Evolutionary conservation across 1,284 basidiomycete species (phyloP).

Genomic region (Porodaedalea pini): DNA sequence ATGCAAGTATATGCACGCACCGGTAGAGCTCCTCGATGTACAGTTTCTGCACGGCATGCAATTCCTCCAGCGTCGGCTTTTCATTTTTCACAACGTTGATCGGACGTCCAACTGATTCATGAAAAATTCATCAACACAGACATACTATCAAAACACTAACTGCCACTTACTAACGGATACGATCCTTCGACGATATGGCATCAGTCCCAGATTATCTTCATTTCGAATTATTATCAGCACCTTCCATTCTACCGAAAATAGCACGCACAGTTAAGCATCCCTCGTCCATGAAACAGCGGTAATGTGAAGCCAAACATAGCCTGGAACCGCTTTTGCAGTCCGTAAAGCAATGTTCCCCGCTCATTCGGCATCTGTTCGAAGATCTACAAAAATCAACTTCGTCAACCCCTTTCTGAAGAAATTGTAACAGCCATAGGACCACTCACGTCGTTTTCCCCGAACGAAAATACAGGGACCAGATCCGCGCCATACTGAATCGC

Average conservation of each 20-base stretch:
- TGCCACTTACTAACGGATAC: neutral
- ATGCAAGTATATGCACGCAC: conserved; percentile 39
- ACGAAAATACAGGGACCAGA: conserved; percentile 92
- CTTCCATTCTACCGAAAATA: neutral
- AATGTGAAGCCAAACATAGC: conserved; percentile 92
- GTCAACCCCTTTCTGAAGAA: conserved; percentile 3
- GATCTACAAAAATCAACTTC: conserved; percentile 50
- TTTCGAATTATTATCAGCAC: neutral
- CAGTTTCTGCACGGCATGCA: conserved; percentile 75
- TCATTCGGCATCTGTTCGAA: conserved; percentile 96
- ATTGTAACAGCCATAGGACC: neutral
- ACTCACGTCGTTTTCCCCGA: conserved; percentile 95
- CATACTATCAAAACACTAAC: neutral
- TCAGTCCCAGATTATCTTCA: conserved; percentile 81
- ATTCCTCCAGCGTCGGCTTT: conserved; percentile 78
- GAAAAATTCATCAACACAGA: neutral
- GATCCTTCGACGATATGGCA: conserved; percentile 94
- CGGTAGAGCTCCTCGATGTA: conserved; percentile 93
- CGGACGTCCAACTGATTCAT: conserved; percentile 72
- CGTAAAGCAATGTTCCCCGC: conserved; percentile 86
- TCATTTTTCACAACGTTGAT: conserved; percentile 77
- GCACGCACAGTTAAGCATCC: conserved; percentile 82
- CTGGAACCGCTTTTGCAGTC: conserved; percentile 87
- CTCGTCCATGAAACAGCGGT: conserved; percentile 91
- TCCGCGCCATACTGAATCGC: conserved; percentile 94